Percentiles rank a stretch among this genome's conserved stretches.
These are phyloP conservation scores for Stagonosporopsis vannaccii DNA, from an alignment of 2,329 filamentous ascomycete genomes.

Conservation along the genomic window DNA sequence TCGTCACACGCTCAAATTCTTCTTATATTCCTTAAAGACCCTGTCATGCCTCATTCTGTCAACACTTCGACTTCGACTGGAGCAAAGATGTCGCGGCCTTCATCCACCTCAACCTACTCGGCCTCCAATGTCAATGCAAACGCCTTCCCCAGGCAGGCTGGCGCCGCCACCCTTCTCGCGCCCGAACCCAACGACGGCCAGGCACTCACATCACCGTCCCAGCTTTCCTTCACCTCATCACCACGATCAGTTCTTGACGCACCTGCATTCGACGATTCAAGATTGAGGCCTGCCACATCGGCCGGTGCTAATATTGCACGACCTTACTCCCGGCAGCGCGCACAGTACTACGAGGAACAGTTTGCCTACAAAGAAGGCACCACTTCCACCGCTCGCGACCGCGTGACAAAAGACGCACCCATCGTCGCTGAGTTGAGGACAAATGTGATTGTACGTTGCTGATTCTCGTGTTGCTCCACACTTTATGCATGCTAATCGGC, in stretches of 20 bases:
- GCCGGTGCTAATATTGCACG: constrained; percentile 13
- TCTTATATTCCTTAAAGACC: constrained; percentile 19
- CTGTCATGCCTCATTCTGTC: constrained; percentile 47
- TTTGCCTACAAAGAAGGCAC: constrained; percentile 48
- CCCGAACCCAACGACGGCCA: constrained; percentile 38
- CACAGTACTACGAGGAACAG: constrained; percentile 49
- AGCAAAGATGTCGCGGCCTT: constrained; percentile 47
- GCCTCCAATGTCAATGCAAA: constrained; percentile 29
- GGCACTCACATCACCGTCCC: constrained; percentile 47
- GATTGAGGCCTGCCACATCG: constrained; percentile 22
- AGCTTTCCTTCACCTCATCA: constrained; percentile 48
- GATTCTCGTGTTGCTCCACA: constrained; percentile 19
- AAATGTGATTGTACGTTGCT: constrained; percentile 58
- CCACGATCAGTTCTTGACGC: constrained; percentile 38
- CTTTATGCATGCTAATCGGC: constrained; percentile 30
- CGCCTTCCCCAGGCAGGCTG: constrained; percentile 46
- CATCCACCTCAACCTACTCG: constrained; percentile 45
- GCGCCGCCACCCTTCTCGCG: constrained; percentile 35
- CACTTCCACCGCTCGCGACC: constrained; percentile 49
- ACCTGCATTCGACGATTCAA: constrained; percentile 21
- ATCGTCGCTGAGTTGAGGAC: constrained; percentile 58
- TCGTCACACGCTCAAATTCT: constrained; percentile 14
- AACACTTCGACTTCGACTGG: constrained; percentile 42
- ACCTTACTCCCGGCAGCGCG: constrained; percentile 40
- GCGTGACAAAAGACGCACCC: constrained; percentile 55